A percentile compares a stretch with the other conserved stretches of the same genome.
Conservation (phyloP, 2,329 filamentous ascomycete genomes). For the Apiospora marii region DNA sequence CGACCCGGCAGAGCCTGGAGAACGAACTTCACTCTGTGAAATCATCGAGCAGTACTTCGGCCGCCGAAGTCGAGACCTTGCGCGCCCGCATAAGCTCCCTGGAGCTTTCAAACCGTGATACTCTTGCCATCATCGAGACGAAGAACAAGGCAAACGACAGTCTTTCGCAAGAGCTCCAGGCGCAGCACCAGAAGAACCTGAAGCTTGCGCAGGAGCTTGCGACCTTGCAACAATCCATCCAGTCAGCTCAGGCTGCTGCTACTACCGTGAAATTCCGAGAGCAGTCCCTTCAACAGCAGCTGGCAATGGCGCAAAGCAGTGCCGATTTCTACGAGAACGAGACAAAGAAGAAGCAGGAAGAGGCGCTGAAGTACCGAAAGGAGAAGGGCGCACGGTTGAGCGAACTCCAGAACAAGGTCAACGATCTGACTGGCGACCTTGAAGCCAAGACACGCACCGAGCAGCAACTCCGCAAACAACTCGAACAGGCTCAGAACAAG, state of each 20-base stretch:
- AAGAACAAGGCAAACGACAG: conserved; percentile 88
- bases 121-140: conserved; percentile 85
- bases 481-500: conserved; percentile 86
- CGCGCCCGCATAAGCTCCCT: conserved; percentile 85
- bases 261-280: conserved; percentile 89
- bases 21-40: conserved; percentile 83
- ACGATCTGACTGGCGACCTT: conserved; percentile 80
- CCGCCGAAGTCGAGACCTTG: conserved; percentile 77
- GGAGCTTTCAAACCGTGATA: conserved; percentile 91
- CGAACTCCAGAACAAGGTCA: conserved; percentile 86
- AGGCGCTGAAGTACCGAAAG: conserved; percentile 89
- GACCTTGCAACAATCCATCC: conserved; percentile 81
- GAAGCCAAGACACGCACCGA: conserved; percentile 83
- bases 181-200: conserved; percentile 87
- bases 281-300: conserved; percentile 87
- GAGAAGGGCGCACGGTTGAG: conserved; percentile 92
- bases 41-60: conserved; percentile 76
- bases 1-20: conserved; percentile 75
- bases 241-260: conserved; percentile 80
- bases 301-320: conserved; percentile 87
- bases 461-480: conserved; percentile 77
- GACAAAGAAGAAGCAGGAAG: conserved; percentile 86
- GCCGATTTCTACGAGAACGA: conserved; percentile 94
- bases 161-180: conserved; percentile 84
- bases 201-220: conserved; percentile 85